A percentile compares a stretch with the other conserved stretches of the same genome.
phyloP scores from a whole-genome alignment of 2,329 filamentous ascomycete species.

The Verticillium nubilum region DNA sequence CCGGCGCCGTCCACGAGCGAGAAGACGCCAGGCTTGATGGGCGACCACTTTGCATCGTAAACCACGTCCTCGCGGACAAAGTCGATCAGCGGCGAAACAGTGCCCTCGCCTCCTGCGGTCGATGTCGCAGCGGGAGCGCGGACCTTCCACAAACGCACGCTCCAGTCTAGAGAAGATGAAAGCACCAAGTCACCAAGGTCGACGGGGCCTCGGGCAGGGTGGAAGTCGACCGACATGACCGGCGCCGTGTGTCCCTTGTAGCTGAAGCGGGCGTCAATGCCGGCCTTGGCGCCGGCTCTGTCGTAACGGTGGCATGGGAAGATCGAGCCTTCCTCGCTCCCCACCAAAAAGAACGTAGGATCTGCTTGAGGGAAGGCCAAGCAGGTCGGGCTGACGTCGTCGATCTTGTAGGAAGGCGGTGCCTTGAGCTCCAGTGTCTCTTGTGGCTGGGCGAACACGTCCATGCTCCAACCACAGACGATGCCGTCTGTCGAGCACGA shows the following conservation, averaged over 20 bases:
- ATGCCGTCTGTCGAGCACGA: conserved; percentile 95
- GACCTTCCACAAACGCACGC: conserved; percentile 93
- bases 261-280: conserved; percentile 80
- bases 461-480: conserved; percentile 94
- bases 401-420: conserved; percentile 80
- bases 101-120: conserved; percentile 48
- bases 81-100: conserved; percentile 73
- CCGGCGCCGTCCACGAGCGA: conserved; percentile 91
- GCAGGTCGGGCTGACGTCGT: conserved; percentile 91
- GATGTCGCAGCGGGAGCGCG: conserved; percentile 71
- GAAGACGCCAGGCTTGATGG: conserved; percentile 89
- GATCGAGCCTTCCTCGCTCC: conserved; percentile 93
- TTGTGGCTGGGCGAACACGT: conserved; percentile 95
- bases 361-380: conserved; percentile 93
- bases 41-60: conserved; percentile 94
- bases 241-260: conserved; percentile 90
- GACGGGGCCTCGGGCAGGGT: conserved; percentile 84
- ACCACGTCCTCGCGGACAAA: conserved; percentile 94
- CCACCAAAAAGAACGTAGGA: conserved; percentile 94
- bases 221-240: conserved; percentile 94
- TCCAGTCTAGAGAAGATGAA: conserved; percentile 93
- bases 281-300: conserved; percentile 92
- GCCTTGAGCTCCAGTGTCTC: conserved; percentile 86
- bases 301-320: conserved; percentile 97
- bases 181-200: conserved; percentile 93